Evolutionary conservation across 257 asterid genomes (phyloP).

Genomic region (Solanum lignicaule): DNA sequence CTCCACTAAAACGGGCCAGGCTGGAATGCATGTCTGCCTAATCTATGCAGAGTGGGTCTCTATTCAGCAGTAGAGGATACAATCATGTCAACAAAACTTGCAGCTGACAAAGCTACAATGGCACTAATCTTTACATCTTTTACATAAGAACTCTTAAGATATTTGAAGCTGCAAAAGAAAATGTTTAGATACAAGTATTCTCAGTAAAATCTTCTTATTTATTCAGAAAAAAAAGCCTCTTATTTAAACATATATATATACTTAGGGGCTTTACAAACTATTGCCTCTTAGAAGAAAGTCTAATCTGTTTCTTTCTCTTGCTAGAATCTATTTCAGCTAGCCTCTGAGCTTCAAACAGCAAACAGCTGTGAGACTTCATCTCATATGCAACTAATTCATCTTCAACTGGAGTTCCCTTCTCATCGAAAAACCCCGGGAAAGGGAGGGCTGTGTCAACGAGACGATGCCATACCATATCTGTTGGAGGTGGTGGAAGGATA

Average conservation of each 20-base stretch:
- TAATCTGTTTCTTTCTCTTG: neutral
- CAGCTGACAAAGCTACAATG: neutral
- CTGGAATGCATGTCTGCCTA: neutral
- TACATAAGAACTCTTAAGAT: neutral
- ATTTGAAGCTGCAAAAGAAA: neutral
- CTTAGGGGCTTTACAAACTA: neutral
- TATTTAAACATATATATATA: neutral
- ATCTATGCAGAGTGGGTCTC: neutral
- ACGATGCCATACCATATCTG: constrained; percentile 39
- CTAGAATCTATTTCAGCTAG: neutral
- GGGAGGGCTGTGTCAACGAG: constrained; percentile 77
- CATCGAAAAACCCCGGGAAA: constrained; percentile 55
- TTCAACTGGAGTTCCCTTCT: constrained; percentile 39
- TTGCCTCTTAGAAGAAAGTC: neutral
- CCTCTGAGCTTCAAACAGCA: constrained; percentile 50
- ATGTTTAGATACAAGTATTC: neutral
- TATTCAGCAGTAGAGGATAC: neutral
- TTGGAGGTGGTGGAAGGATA: constrained; percentile 43
- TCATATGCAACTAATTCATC: constrained; percentile 31
- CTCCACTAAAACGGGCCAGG: neutral
- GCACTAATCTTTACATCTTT: neutral
- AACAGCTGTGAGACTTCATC: constrained; percentile 78
- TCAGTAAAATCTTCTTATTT: neutral
- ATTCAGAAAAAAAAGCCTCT: neutral
- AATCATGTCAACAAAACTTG: neutral